Base-by-base conservation (phyloP, 1,139 yeast genomes). In the Pichiaceae sp. region DNA sequence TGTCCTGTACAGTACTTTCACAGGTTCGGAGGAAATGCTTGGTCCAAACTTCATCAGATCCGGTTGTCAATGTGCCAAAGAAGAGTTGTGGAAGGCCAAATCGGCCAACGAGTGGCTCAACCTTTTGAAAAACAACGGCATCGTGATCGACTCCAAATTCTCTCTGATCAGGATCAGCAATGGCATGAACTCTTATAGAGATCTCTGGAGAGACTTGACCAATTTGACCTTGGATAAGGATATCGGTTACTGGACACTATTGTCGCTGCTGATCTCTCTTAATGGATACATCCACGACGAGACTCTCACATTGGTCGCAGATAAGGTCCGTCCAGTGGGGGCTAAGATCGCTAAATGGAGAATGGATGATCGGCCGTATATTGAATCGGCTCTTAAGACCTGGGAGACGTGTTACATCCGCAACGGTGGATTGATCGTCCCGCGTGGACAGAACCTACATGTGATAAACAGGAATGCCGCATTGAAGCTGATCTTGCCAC, bases 31-130 rank as follows among this genome's bases (percentile, higher is more conserved):
- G 9, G 70, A 78, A 49, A 60, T 75, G 45, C 54, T 76, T 45
- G 70, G 68, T 38, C 70, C 76, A n/a, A 64, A 70, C 23, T 78
- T 78, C 43, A 63, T 84, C 40, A 68, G 70, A 40, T 79, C 89
- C 54, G 96, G 96, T 14, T 72, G 75, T 15, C 83, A 83, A 29
- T 83, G 95, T 54, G 67, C 67, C 24, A 60, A 69, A 48, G 95
- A 84, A 52, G 66, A 66, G 14, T 60, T 87, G 43, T 87, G 95
- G 91, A 64, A 66, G 37, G 73, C 85, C 32, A 67, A 68, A 27
- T 64, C 69, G 36, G 63, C 77, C 11, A 50, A 54, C 5, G 75
- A 72, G 35, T 87, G 96, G 96, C 62, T 62, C 36, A 46, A 52
- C 5, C 39, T 59, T 19, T 44, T 71, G 30, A 50, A 51, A 2